phyloP scores from a whole-genome alignment of 192 early-diverging fungal species.

The Gamsiella multidivaricata region DNA sequence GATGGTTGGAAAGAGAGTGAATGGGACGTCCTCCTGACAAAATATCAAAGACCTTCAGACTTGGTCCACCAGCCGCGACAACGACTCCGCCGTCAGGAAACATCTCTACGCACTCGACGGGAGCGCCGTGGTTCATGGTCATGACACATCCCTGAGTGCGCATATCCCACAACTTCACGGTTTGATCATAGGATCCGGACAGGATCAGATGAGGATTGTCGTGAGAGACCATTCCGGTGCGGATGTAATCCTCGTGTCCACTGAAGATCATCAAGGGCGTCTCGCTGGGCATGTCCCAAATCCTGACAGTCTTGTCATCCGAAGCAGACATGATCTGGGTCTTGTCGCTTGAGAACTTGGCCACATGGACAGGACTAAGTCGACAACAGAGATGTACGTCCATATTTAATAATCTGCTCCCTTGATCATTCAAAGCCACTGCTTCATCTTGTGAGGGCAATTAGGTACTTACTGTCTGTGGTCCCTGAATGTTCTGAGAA shows the following conservation, averaged over 20 bases:
- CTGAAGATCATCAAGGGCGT: constrained; percentile 72
- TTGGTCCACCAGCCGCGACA: constrained; percentile 83
- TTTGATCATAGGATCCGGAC: constrained; percentile 96
- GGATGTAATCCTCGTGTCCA: constrained; percentile 94
- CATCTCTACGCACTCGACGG: constrained; percentile 90
- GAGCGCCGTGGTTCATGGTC: constrained; percentile 83
- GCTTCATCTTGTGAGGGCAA: too few relatives aligned
- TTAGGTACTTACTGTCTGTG: constrained; percentile 66
- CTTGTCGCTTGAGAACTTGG: constrained; percentile 83
- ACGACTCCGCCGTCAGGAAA: constrained; percentile 85
- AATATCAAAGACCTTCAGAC: constrained; percentile 90
- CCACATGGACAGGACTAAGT: constrained; percentile 80
- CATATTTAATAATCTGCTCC: neutral
- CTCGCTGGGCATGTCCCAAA: constrained; percentile 96
- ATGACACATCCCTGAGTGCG: constrained; percentile 78
- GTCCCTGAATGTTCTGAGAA: constrained; percentile 70
- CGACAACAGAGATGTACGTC: neutral
- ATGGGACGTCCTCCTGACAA: constrained; percentile 82
- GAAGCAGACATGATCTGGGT: constrained; percentile 87
- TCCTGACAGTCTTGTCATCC: constrained; percentile 90
- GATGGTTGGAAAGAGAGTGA: constrained; percentile 87
- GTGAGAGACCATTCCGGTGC: constrained; percentile 74
- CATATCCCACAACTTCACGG: constrained; percentile 92
- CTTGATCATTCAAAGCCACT: neutral
- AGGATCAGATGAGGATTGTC: constrained; percentile 85